Percentiles rank a stretch among this genome's conserved stretches.
These are phyloP conservation scores for Rubia peregrina DNA, from an alignment of 305 asterid genomes.

Conservation along the genomic window DNA sequence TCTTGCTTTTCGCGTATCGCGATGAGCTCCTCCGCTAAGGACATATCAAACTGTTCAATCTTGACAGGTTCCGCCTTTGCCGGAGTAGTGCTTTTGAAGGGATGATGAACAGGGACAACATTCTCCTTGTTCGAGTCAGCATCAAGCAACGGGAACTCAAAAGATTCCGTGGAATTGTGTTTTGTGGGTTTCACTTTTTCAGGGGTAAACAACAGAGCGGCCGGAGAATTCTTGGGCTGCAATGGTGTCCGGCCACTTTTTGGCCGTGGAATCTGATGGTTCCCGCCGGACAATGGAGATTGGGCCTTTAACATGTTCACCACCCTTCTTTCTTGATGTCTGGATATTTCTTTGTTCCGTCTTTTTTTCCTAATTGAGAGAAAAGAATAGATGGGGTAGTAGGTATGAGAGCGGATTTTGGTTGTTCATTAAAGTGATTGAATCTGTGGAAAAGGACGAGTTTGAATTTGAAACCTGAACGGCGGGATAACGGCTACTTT, in stretches of 20 bases:
- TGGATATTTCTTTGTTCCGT: not conserved
- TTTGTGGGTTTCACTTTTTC: conserved; percentile 17
- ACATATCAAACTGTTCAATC: conserved; percentile 41
- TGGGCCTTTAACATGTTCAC: conserved; percentile 40
- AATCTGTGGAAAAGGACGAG: not conserved
- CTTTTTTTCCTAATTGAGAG: not conserved
- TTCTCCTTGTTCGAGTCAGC: conserved; percentile 60
- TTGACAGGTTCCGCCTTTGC: conserved; percentile 8
- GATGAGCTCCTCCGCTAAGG: conserved; percentile 66
- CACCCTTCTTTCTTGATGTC: not conserved
- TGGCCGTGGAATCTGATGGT: conserved; percentile 25
- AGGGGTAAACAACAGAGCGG: conserved; percentile 10
- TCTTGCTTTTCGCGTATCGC: conserved; percentile 60
- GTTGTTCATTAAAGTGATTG: not conserved
- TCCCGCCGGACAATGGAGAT: conserved; percentile 34
- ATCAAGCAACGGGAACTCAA: conserved; percentile 18
- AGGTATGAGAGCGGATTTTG: not conserved
- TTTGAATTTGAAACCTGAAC: conserved; percentile 25
- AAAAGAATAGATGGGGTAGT: not conserved
- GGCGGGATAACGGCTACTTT: conserved; percentile 27
- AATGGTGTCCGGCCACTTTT: conserved; percentile 44
- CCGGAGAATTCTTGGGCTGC: conserved; percentile 39
- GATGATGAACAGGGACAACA: conserved; percentile 24
- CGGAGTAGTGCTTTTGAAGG: conserved; percentile 20
- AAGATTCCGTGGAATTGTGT: conserved; percentile 7